A percentile compares a stretch with the other conserved stretches of the same genome.
Evolutionary conservation across 2,329 filamentous ascomycete genomes (phyloP).

Genomic region (Fusarium foetens): DNA sequence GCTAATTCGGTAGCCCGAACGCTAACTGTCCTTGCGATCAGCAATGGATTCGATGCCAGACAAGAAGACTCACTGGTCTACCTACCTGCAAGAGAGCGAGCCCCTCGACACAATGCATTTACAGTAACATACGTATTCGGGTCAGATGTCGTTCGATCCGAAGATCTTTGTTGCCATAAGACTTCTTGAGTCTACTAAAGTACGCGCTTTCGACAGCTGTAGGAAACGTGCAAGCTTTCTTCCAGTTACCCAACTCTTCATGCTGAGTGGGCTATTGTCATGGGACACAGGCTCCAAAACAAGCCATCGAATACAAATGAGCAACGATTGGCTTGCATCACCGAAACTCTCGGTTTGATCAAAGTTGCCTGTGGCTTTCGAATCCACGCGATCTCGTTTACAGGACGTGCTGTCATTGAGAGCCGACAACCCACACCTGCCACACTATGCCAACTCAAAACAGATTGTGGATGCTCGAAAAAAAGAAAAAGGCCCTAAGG

Average conservation of each 20-base stretch:
- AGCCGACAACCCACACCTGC: conserved; percentile 8
- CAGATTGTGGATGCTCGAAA: conserved; percentile 26
- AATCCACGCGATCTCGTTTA: conserved; percentile 16
- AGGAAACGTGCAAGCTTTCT: neutral
- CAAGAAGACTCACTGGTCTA: conserved; percentile 22
- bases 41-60: conserved; percentile 26
- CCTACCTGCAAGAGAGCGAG: conserved; percentile 1
- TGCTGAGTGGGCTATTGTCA: neutral
- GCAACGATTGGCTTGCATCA: conserved; percentile 15
- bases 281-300: neutral
- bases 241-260: neutral
- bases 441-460: conserved; percentile 31
- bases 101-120: neutral
- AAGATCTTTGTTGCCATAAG: neutral
- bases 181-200: neutral
- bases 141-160: neutral
- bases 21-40: conserved; percentile 23
- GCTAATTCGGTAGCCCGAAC: conserved; percentile 2
- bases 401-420: conserved; percentile 18
- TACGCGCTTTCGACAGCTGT: neutral
- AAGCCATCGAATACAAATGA: conserved; percentile 1
- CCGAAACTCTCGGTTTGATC: conserved; percentile 7
- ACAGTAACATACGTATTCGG: neutral
- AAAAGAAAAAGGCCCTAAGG: conserved; percentile 20
- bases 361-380: conserved; percentile 23